These are phyloP conservation scores for Apiotrichum mycotoxinovorans DNA, from an alignment of 1,284 basidiomycete species.

Conservation along the genomic window DNA sequence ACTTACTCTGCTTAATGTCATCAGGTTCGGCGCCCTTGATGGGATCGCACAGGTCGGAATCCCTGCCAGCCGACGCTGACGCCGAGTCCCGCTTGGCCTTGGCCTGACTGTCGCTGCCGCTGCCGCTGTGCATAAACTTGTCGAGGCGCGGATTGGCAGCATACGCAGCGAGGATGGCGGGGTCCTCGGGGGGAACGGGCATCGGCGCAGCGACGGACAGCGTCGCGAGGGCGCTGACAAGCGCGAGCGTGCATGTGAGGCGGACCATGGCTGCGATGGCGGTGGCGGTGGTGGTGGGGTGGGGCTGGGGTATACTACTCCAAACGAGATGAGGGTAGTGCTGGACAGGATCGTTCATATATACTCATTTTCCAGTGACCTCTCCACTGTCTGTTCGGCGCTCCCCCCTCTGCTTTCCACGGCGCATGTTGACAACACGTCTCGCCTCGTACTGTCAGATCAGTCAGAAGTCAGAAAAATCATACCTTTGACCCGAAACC, in stretches of 20 bases:
- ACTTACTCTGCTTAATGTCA: not conserved
- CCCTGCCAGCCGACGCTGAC: not conserved
- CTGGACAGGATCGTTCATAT: too few species aligned
- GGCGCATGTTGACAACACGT: too few species aligned
- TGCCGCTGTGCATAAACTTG: not conserved
- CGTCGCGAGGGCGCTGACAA: too few species aligned
- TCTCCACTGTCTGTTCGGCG: too few species aligned
- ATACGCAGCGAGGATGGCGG: not conserved
- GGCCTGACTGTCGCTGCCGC: not conserved
- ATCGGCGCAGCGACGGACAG: too few species aligned
- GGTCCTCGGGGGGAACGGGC: not conserved
- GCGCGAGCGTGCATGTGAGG: not conserved
- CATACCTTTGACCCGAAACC: too few species aligned
- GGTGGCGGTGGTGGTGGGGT: not conserved
- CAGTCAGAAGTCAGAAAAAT: too few species aligned
- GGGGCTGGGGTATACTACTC: not conserved
- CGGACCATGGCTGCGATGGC: not conserved
- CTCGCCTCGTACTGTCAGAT: too few species aligned
- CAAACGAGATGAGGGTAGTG: too few species aligned
- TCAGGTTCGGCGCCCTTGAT: not conserved
- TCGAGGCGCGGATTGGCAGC: not conserved
- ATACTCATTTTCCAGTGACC: too few species aligned
- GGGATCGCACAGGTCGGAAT: not conserved
- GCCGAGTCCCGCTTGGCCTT: not conserved
- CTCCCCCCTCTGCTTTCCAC: too few species aligned